Percentiles rank a stretch among this genome's conserved stretches.
phyloP scores from a whole-genome alignment of 2,329 filamentous ascomycete genomes.

The Tolypocladium paradoxum region DNA sequence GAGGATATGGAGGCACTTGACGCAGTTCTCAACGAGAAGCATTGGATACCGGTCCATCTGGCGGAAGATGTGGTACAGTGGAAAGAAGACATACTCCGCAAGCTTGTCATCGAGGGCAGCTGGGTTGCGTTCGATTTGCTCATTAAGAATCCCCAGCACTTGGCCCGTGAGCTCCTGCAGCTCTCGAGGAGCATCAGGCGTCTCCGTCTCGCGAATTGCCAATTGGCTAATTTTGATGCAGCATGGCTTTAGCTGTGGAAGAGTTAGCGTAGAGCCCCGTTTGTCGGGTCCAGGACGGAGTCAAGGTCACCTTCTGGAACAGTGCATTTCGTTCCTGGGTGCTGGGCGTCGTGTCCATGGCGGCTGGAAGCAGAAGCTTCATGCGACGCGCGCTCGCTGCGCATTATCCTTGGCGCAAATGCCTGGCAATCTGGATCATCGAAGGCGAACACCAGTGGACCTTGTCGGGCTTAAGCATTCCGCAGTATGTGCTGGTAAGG shows the following conservation, averaged over 20 bases:
- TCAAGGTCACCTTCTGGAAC: constrained; percentile 23
- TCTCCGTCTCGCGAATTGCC: constrained; percentile 36
- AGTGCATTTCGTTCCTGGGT: constrained; percentile 20
- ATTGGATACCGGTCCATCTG: constrained; percentile 62
- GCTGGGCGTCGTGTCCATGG: constrained; percentile 8
- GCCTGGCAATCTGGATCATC: not conserved
- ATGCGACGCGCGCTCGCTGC: not conserved
- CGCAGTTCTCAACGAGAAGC: constrained; percentile 60
- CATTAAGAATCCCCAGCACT: constrained; percentile 34
- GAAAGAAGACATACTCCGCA: constrained; percentile 92
- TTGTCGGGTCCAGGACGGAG: no score
- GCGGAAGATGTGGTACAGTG: constrained; percentile 76
- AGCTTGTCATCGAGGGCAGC: constrained; percentile 63
- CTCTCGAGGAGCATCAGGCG: constrained; percentile 27
- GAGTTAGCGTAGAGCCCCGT: constrained; percentile 1
- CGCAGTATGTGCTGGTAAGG: not conserved
- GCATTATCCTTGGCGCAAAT: not conserved
- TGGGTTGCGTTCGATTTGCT: constrained; percentile 31
- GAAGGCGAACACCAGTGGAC: not conserved
- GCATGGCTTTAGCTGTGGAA: constrained; percentile 46
- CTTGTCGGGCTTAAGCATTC: not conserved
- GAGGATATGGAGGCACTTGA: constrained; percentile 65
- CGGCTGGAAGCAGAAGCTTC: constrained; percentile 1
- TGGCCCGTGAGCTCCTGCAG: constrained; percentile 34
- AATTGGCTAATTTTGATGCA: constrained; percentile 51